Base-by-base conservation (phyloP, 2,329 filamentous ascomycete species). In the Neonectria hederae region DNA sequence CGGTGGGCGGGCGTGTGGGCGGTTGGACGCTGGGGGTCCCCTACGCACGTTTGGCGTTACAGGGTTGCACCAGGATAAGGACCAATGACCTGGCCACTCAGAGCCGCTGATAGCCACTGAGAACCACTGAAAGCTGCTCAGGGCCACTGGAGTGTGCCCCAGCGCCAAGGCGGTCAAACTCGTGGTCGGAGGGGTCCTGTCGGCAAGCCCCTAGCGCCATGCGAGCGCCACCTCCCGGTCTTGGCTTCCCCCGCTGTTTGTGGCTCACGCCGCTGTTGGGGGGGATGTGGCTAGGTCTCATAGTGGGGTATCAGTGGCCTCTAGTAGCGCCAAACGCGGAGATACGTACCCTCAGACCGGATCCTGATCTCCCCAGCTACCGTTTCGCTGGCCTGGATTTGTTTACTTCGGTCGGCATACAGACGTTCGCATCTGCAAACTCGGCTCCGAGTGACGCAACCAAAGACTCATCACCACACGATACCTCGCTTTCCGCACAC, bases 361-460 rank as follows among this genome's bases (percentile, higher is more conserved):
- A 35, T 38, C 7, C 17, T 17, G 30, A 65, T 68, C 69, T 53
- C 71, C 69, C 69, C 63, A 65, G 69, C 62, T 73, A 73, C 71
- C 68, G 48, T 58, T 45, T 26, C 55, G 54, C 45, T 45, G 52
- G 54, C 49, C 28, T 43, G 46, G 56, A 65, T 63, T 70, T 73
- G 71, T 73, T 73, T 74, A 73, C 71, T 70, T 72, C 65, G 59
- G 45, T 54, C 66, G 59, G 40, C 54, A 55, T 53, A 28, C 59
- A 54, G 43, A 58, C 57, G 51, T 45, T 58, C 62, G 69, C 63
- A 63, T 63, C 56, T 66, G 59, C 67, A 66, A 68, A 65, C 62
- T 66, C 68, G 46, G 62, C 63, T 48, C 38, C 61, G 28, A 62
- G 56, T 67, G 59, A 73, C 63, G 65, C 54, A 73, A 60, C 60